A percentile compares a stretch with the other conserved stretches of the same genome.
Conservation (phyloP, 257 asterid genomes). For the Ocimum tenuiflorum region DNA sequence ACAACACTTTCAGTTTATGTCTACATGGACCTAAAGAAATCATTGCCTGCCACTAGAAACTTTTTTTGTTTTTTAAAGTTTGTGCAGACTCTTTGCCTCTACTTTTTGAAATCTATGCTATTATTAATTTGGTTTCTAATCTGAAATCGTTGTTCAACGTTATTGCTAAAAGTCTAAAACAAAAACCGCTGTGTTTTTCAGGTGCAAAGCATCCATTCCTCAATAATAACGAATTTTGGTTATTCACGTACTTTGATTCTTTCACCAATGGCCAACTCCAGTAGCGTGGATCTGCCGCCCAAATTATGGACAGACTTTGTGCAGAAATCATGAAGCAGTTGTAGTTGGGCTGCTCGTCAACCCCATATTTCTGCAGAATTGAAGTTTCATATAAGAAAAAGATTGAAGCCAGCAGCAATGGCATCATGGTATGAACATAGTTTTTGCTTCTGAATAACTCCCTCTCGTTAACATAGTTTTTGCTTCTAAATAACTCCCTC, state of each 20-base stretch:
- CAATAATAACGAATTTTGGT: neutral
- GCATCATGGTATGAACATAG: conserved; percentile 3
- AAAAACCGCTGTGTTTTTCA: too few relatives aligned
- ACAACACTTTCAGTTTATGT: neutral
- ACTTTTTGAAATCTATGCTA: too few relatives aligned
- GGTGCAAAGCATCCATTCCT: too few relatives aligned
- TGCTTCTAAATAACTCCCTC: too few relatives aligned
- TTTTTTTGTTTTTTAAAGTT: too few relatives aligned
- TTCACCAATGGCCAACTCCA: conserved; percentile 59
- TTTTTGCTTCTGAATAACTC: neutral
- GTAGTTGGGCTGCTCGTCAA: conserved; percentile 41
- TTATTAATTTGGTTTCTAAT: too few relatives aligned
- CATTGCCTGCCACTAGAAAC: too few relatives aligned
- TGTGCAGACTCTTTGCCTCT: too few relatives aligned
- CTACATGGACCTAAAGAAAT: too few relatives aligned
- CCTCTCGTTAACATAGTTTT: too few relatives aligned
- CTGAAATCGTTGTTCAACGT: too few relatives aligned
- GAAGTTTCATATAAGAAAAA: conserved; percentile 21
- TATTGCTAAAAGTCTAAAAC: too few relatives aligned
- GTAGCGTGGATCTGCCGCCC: conserved; percentile 49
- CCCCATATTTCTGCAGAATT: conserved; percentile 65
- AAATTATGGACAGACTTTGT: conserved; percentile 55
- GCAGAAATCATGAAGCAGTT: conserved; percentile 71
- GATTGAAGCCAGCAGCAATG: conserved; percentile 16
- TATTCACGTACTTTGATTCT: conserved; percentile 49